Percentiles rank a stretch among this genome's conserved stretches.
Evolutionary conservation across 805 yeast species (phyloP).

Genomic region (Candida tallmaniae): DNA sequence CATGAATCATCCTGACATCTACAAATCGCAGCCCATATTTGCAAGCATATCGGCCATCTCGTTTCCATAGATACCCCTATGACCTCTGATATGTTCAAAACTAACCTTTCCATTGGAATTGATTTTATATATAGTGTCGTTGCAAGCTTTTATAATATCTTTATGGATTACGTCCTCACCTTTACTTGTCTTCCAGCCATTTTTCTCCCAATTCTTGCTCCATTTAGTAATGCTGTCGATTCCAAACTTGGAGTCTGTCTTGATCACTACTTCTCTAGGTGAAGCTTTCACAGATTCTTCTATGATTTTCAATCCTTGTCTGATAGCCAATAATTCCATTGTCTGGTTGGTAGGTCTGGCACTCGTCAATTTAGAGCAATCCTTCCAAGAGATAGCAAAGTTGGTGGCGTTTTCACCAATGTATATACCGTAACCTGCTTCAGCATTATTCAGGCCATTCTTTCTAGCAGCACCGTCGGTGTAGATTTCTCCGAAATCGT

Average conservation of each 20-base stretch:
- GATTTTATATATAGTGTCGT: conserved; percentile 10
- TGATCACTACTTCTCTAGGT: conserved; percentile 27
- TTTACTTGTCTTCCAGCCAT: conserved; percentile 48
- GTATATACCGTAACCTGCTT: conserved; percentile 69
- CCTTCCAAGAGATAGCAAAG: conserved; percentile 22
- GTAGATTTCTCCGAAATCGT: conserved; percentile 33
- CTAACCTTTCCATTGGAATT: conserved; percentile 22
- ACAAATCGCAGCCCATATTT: conserved; percentile 51
- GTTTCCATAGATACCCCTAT: conserved; percentile 65
- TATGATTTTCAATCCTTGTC: conserved; percentile 42
- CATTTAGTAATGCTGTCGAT: conserved; percentile 54
- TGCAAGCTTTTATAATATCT: conserved; percentile 43
- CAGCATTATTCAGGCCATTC: conserved; percentile 42
- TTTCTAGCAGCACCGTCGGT: conserved; percentile 77
- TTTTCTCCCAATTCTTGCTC: conserved; percentile 48
- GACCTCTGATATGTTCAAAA: conserved; percentile 68
- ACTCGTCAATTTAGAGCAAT: background rate
- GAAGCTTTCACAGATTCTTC: background rate
- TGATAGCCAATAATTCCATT: conserved; percentile 72
- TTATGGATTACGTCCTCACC: conserved; percentile 47
- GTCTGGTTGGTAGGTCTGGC: conserved; percentile 65
- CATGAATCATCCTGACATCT: too few species aligned
- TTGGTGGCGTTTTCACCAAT: conserved; percentile 49
- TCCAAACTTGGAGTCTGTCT: conserved; percentile 71
- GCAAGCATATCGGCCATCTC: conserved; percentile 76